Evolutionary conservation across 2,329 filamentous ascomycete genomes (phyloP).

Genomic region (Cordyceps militaris): DNA sequence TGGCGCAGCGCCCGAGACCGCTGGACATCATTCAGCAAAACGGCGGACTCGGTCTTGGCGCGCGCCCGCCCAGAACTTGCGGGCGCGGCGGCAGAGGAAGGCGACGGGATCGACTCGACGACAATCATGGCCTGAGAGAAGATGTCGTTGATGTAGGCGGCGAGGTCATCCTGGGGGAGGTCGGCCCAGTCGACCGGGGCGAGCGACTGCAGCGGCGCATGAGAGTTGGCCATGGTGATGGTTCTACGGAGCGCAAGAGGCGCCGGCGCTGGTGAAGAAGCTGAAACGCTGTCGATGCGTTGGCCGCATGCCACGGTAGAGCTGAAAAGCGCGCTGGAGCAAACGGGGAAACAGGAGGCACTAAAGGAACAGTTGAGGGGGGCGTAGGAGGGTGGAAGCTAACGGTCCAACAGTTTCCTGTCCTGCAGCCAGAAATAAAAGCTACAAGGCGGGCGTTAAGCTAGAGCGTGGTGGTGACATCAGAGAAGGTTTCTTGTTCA

Average conservation of each 20-base stretch:
- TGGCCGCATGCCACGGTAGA: neutral
- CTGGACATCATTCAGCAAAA: conserved; percentile 43
- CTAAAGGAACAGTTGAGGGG: neutral
- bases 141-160: conserved; percentile 48
- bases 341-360: too few species aligned
- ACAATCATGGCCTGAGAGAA: conserved; percentile 64
- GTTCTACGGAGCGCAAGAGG: neutral
- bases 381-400: neutral
- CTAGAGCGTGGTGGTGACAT: neutral
- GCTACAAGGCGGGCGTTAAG: neutral
- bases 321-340: neutral
- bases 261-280: neutral
- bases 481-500: neutral
- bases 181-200: conserved; percentile 47
- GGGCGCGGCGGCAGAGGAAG: conserved; percentile 28
- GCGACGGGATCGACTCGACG: conserved; percentile 64
- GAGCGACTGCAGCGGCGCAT: conserved; percentile 52
- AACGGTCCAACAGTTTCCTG: neutral
- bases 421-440: neutral
- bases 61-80: conserved; percentile 41
- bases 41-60: conserved; percentile 44
- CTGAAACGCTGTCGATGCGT: neutral
- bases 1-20: conserved; percentile 34
- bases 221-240: conserved; percentile 45
- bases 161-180: conserved; percentile 39